Base-by-base conservation (phyloP, 75 land plant genomes). In the Pinus taeda region DNA sequence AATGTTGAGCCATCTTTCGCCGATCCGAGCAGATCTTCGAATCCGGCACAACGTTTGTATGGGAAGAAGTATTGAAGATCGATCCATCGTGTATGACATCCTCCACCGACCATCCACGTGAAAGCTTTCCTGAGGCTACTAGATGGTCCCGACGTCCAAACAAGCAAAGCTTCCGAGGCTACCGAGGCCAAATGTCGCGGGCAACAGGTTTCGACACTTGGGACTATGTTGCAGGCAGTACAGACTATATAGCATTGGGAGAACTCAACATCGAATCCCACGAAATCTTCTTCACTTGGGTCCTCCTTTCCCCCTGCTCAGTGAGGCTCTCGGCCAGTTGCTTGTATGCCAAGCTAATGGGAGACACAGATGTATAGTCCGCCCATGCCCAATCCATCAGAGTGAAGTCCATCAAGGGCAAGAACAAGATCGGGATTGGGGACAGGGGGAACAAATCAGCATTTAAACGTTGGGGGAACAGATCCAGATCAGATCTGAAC, bases 101-200 rank as follows among this genome's bases (percentile, higher is more conserved):
- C n/a, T n/a, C n/a, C n/a, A n/a, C n/a, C n/a, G n/a, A n/a, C n/a
- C n/a, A 7, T 49, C 0, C 53, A 49, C 53, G 53, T 49, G 53
- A 49, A 49, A 7, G 1, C 53, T 7, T 49, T 9, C 8, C 11
- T 49, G 53, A 0, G 11, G 53, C 9, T 49, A 7, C 53, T 69
- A 69, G 9, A 69, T 69, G 71, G 22, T 69, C 53, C 17, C 53
- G 24, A 49, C 53, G 22, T 69, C 71, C 22, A 42, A 69, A 9
- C 71, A 24, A 3, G 71, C 71, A 69, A 69, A 69, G 71, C 53
- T 69, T 36, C 71, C 22, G 13, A 53, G 71, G 24, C 8, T 69
- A 53, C 49, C 13, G 9, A 69, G 71, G 21, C 49, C 71, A 69
- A 69, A 69, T 0, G 71, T 69, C 71, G 71, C 8, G 53, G 11